Evolutionary conservation across 352 stramenopile species (phyloP), one percentile per base, ranked within the genome.

Genomic region (Pythium aristosporum): DNA sequence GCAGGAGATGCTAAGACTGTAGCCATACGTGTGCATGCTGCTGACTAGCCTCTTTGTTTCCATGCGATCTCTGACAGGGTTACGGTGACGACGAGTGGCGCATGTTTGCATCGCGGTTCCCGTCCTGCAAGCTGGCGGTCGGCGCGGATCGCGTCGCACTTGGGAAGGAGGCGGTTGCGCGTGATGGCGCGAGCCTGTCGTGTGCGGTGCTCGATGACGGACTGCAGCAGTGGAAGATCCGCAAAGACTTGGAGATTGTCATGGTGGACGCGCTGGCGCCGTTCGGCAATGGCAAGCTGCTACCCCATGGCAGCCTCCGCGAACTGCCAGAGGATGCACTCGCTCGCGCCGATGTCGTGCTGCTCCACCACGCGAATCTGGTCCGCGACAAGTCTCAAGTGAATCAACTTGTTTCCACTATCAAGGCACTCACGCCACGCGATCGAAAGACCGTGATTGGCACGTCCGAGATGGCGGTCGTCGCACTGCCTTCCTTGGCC

Each of bases 71-170:
- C 25, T 57, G 39, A 37, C 43, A 76, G 74, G 82, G 80, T 3
- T 89, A 89, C 51, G 80, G 82, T 2, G 79, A 88, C 41, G 80
- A 91, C 52, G 80, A 89, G 68, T 89, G 80, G 79, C 75, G 79
- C 8, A 74, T 89, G 72, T 69, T 91, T 50, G 46, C 55, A 20
- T 60, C 67, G 23, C 65, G 67, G 41, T 87, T 88, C 50, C 80
- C 82, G 30, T 11, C 41, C 13, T 81, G 73, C 25, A 57, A 74
- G 47, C 43, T 89, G 34, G 80, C 76, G 18, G 59, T 76, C 13
- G 82, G 80, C 16, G 28, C 65, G 8, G 70, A 77, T 46, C 79
- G 80, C 20, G 44, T 87, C 18, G 34, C 60, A 18, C 30, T 75
- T 1, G 72, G 72, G 2, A 28, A 12, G 10, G 18, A 67, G 15